Conservation (phyloP, 352 stramenopile genomes). For the Globisporangium barbulae region DNA sequence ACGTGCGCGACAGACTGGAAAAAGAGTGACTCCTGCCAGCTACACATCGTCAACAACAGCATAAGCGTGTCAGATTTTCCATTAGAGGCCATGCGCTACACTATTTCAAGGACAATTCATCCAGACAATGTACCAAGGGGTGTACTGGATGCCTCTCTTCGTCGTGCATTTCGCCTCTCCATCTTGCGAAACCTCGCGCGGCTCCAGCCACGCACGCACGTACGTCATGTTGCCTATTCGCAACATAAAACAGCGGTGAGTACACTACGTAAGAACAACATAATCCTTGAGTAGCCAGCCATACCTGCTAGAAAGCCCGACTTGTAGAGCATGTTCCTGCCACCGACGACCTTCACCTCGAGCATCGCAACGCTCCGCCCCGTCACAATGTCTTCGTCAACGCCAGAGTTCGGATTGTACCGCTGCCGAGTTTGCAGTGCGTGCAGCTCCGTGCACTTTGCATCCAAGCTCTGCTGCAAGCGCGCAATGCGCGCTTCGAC, state of each 20-base stretch:
- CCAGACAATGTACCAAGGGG: slow-evolving; percentile 17
- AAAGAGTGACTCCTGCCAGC: slow-evolving; percentile 43
- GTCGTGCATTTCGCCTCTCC: slow-evolving; percentile 33
- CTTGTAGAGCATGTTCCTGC: slow-evolving; percentile 44
- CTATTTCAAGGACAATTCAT: background rate
- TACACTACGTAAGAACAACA: background rate
- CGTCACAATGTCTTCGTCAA: slow-evolving; percentile 48
- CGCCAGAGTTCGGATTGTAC: slow-evolving; percentile 41
- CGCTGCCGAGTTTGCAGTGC: slow-evolving; percentile 39
- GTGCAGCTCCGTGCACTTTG: slow-evolving; percentile 40
- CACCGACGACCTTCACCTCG: slow-evolving; percentile 38
- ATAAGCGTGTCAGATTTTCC: background rate
- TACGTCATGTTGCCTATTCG: slow-evolving; percentile 38
- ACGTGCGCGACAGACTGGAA: slow-evolving; percentile 47
- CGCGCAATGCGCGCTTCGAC: slow-evolving; percentile 52
- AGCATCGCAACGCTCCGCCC: slow-evolving; percentile 42
- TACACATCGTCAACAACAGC: background rate
- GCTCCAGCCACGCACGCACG: slow-evolving; percentile 44
- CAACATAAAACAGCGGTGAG: background rate
- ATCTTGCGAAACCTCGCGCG: slow-evolving; percentile 15
- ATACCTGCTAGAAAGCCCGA: slow-evolving; percentile 39
- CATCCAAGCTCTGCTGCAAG: slow-evolving; percentile 43
- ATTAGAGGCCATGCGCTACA: background rate
- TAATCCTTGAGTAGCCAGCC: background rate
- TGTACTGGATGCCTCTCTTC: slow-evolving; percentile 29